Evolutionary conservation across 306 rosid species (phyloP), one percentile per base, ranked within the genome.

Genomic region (Dryas alaskensis): DNA sequence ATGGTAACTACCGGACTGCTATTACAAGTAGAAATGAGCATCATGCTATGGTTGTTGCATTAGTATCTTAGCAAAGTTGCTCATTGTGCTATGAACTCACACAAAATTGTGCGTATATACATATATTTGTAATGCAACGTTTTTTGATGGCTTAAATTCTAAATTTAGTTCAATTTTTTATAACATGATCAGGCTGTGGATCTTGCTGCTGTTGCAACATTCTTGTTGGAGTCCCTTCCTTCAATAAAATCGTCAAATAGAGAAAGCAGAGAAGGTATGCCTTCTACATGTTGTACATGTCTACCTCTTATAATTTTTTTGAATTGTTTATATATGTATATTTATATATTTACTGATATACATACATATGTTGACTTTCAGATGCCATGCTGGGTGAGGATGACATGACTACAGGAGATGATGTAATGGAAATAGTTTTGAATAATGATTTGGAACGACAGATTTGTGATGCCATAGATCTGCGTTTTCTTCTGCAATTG

Each of bases 401-500:
- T 78, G 98, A 93, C 70, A 48, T 76, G 77, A 79, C 40, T 73
- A 86, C 67, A 7, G 84, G 79, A 69, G 97, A 88, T 79, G 92
- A 91, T 70, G 84, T 63, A 48, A 79, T 69, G 83, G 90, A 89
- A 75, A 55, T 87, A 44, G 81, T 75, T 58, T 77, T 91, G 85
- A 80, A 89, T 84, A 81, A 73, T 67, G 86, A 88, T 79, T 86
- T 93, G 85, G 88, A 89, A 50, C 84, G 81, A 74, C 96, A 93
- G 84, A 93, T 93, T 57, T 79, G 90, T 81, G 83, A 84, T 79
- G 86, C 97, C 60, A 84, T 93, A 72, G 92, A 91, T 85, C 76
- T 88, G 5, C 89, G 87, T 54, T 93, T 93, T 87, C 98, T 93
- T 74, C 79, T 91, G 79, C 98, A 89, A 84, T 75, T 93, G 84